Conservation (phyloP, 352 stramenopile species). For the Elongisporangium anandrum region DNA sequence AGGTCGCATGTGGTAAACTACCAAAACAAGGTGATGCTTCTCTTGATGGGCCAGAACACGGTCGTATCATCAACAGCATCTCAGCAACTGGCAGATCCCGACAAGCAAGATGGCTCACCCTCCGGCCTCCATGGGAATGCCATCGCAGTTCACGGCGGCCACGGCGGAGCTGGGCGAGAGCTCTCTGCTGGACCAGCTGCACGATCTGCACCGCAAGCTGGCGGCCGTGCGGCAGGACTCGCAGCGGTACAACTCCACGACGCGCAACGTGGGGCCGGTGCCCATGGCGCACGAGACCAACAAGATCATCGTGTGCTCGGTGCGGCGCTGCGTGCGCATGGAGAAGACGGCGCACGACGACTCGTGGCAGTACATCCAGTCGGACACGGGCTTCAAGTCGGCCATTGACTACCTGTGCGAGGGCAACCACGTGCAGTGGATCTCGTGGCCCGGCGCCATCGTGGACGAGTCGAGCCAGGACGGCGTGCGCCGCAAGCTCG, state of each 20-base stretch:
- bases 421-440: slow-evolving; percentile 87
- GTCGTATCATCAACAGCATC: not conserved
- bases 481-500: slow-evolving; percentile 62
- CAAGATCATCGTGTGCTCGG: slow-evolving; percentile 76
- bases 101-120: not conserved
- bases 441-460: slow-evolving; percentile 83
- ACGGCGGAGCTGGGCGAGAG: slow-evolving; percentile 55
- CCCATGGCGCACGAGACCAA: slow-evolving; percentile 73
- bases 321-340: slow-evolving; percentile 74
- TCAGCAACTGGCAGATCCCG: not conserved
- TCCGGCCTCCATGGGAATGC: no score
- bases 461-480: slow-evolving; percentile 81
- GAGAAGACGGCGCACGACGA: slow-evolving; percentile 63
- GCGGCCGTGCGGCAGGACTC: slow-evolving; percentile 73
- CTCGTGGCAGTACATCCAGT: slow-evolving; percentile 71
- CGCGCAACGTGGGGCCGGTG: slow-evolving; percentile 58
- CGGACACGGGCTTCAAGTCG: slow-evolving; percentile 58
- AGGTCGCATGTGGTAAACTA: not conserved
- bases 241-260: slow-evolving; percentile 57
- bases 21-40: not conserved
- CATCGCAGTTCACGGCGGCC: not conserved
- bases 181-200: slow-evolving; percentile 71
- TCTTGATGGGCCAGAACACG: not conserved
- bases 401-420: slow-evolving; percentile 68
- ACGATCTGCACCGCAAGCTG: slow-evolving; percentile 65